These are phyloP conservation scores for Lactarius sanguifluus DNA, from an alignment of 768 basidiomycete species.

Conservation along the genomic window DNA sequence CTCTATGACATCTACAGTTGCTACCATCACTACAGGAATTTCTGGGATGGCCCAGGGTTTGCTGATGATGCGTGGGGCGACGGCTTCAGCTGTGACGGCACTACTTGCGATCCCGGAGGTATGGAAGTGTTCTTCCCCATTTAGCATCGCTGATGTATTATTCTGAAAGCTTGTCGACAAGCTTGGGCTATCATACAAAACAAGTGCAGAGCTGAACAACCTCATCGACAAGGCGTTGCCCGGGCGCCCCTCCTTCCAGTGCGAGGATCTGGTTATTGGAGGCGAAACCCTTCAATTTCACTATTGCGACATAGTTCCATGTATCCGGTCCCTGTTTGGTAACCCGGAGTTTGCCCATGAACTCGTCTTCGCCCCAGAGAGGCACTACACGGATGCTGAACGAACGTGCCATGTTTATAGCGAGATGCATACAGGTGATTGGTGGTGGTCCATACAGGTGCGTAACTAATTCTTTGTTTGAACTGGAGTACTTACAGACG, in stretches of 20 bases:
- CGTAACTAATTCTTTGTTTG: not conserved
- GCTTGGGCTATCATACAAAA: no score
- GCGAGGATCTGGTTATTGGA: not conserved
- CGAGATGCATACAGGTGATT: slow-evolving; percentile 5
- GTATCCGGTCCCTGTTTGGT: not conserved
- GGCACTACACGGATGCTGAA: not conserved
- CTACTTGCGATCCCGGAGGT: no score
- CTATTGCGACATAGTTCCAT: not conserved
- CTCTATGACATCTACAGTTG: no score
- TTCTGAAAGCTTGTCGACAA: no score
- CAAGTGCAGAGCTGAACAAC: not conserved
- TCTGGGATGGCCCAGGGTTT: no score
- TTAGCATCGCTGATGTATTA: no score
- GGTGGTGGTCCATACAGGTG: slow-evolving; percentile 22
- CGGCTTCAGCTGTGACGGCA: no score
- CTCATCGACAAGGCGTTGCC: not conserved
- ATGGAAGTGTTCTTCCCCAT: no score
- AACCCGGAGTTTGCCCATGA: not conserved
- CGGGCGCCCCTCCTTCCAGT: not conserved
- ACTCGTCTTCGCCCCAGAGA: not conserved
- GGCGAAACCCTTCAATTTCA: not conserved
- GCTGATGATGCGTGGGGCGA: no score
- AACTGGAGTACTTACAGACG: not conserved
- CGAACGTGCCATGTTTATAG: not conserved
- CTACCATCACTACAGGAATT: no score